A percentile compares a stretch with the other conserved stretches of the same genome.
phyloP scores from a whole-genome alignment of 345 rosid species.

The Punica granatum region DNA sequence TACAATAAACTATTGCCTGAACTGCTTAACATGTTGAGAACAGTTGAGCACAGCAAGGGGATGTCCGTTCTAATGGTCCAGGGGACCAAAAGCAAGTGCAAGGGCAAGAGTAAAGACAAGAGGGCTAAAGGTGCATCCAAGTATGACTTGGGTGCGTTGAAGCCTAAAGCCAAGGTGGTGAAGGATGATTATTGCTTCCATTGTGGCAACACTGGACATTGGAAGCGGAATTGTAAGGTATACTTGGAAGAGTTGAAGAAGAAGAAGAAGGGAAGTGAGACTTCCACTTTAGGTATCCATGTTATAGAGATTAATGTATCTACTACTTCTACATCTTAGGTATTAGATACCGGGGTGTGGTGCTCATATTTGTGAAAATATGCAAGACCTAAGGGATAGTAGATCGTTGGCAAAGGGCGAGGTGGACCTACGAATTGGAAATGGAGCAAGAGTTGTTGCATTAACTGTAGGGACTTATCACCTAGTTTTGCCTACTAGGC shows the following conservation, averaged over 20 bases:
- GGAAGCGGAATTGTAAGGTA: background rate
- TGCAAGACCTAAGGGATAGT: background rate
- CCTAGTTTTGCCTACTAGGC: background rate
- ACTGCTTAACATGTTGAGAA: background rate
- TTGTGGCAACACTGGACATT: background rate
- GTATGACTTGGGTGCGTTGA: too few relatives aligned
- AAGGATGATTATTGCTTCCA: background rate
- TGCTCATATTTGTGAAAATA: background rate
- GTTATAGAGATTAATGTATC: background rate
- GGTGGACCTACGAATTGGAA: background rate
- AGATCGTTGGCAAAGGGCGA: background rate
- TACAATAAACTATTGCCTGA: background rate
- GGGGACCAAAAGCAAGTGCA: background rate
- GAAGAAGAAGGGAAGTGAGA: constrained; percentile 9
- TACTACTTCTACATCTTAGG: background rate
- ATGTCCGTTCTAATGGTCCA: background rate
- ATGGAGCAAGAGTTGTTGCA: constrained; percentile 1
- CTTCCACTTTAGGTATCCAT: background rate
- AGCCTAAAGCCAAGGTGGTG: background rate
- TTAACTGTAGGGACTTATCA: background rate
- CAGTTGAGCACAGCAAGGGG: background rate
- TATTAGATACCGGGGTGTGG: background rate
- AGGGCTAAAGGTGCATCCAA: background rate
- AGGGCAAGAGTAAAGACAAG: background rate
- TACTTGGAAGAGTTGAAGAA: background rate